These are phyloP conservation scores for Solanum aculeatissimum DNA, from an alignment of 305 asterid species.

Conservation along the genomic window DNA sequence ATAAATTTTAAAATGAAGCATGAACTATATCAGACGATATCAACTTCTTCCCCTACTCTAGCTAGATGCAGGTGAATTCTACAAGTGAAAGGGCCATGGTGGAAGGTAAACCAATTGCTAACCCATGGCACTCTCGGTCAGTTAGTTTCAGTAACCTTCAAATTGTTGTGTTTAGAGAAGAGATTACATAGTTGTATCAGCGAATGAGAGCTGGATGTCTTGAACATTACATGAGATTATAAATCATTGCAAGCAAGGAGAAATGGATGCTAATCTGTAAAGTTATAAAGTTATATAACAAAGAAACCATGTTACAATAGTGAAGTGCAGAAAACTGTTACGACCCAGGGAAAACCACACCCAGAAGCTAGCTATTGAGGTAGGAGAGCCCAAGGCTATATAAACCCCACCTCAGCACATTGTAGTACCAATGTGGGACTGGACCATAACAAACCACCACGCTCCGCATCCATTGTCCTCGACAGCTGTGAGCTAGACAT, in stretches of 20 bases:
- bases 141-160: not conserved
- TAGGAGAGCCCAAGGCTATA: not conserved
- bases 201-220: not conserved
- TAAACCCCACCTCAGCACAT: not conserved
- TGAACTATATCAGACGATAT: not conserved
- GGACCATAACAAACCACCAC: not conserved
- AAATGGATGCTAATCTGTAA: not conserved
- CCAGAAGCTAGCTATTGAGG: not conserved
- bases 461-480: not conserved
- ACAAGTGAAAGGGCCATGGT: not conserved
- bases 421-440: not conserved
- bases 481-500: not conserved
- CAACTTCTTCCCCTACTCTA: not conserved
- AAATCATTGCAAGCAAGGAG: not conserved
- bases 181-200: not conserved
- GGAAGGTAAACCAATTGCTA: not conserved
- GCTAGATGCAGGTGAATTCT: not conserved
- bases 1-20: not conserved
- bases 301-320: not conserved
- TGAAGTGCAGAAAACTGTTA: not conserved
- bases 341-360: not conserved
- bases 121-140: not conserved
- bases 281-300: not conserved
- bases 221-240: not conserved
- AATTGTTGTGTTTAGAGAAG: not conserved